Base-by-base conservation (phyloP, 1,284 basidiomycete genomes). In the Cutaneotrichosporon mucoides region DNA sequence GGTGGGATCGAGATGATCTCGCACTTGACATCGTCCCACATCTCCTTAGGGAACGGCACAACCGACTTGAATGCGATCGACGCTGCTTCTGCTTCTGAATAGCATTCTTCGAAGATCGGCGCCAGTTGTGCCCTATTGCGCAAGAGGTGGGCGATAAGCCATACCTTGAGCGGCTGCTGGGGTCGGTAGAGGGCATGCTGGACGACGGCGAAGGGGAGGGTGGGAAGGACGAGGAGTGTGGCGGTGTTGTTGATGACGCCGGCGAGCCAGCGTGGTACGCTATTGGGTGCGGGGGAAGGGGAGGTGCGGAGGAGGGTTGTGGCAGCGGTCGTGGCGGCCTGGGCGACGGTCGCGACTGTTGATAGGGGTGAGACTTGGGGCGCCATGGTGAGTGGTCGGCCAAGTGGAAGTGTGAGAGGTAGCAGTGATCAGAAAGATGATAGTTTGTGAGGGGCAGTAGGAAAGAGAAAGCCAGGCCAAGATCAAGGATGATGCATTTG, bases 61-160 rank as follows among this genome's bases (percentile, higher is more conserved):
- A 48, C 13, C 10, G 46, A 33, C 46, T 48, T 48, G 46, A 48
- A 48, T 6, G 46, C 34, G n/a, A 36, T 9, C 5, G 46, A 48
- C 11, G 46, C 46, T 9, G 46, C 46, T 33, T 48, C 46, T n/a
- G 33, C 46, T 36, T 48, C 46, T 9, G 46, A 48, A 12, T 48
- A 48, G 34, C 46, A 48, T 33, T 24, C 46, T 13, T 48, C 46
- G 33, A 48, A 12, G 13, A 48, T 48, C 10, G 46, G 46, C 12
- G 46, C 46, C 11, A 48, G 5, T 6, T 13, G 10, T 4, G 46
- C 33, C 46, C 34, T 24, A 33, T 48, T 48, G 34, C 46, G 46
- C 46, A 48, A 33, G 46, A 48, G 46, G 34, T 48, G 46, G 6
- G 46, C 46, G 7, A 48, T 48, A 11, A 48, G 46, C 46, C 46